phyloP scores from a whole-genome alignment of 371 early-diverging fungal genomes.

The Rhizopus stolonifer region DNA sequence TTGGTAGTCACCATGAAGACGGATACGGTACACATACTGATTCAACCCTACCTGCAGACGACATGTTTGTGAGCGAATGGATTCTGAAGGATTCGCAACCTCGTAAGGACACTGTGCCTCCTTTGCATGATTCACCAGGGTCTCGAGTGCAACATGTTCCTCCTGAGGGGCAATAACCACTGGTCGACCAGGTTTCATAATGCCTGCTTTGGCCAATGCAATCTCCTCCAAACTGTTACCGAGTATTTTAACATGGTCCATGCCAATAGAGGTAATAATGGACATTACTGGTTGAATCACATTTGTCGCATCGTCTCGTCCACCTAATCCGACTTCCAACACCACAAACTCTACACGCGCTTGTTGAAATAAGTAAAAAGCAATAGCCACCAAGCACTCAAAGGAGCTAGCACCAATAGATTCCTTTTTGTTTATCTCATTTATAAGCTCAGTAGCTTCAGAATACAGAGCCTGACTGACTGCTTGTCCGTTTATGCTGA shows the following conservation, averaged over 20 bases:
- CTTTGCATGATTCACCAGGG: constrained; percentile 36
- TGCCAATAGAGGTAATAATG: constrained; percentile 67
- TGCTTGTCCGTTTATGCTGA: constrained; percentile 56
- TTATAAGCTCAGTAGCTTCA: constrained; percentile 28
- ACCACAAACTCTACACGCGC: constrained; percentile 64
- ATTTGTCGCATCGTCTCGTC: constrained; percentile 81
- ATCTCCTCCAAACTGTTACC: constrained; percentile 69
- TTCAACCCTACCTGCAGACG: constrained; percentile 6
- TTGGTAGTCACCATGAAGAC: constrained; percentile 78
- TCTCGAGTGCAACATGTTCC: constrained; percentile 33
- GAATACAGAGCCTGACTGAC: constrained; percentile 41
- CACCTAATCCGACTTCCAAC: constrained; percentile 85
- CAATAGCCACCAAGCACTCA: constrained; percentile 64
- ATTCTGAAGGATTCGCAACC: constrained; percentile 22
- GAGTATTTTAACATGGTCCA: constrained; percentile 74
- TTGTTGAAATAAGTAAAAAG: constrained; percentile 57
- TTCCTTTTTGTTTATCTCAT: constrained; percentile 23
- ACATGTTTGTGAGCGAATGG: constrained; percentile 1
- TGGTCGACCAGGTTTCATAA: constrained; percentile 56
- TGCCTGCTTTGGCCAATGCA: constrained; percentile 78
- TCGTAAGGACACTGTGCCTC: constrained; percentile 30
- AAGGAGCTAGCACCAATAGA: constrained; percentile 48
- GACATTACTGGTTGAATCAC: constrained; percentile 58
- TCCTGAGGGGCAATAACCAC: constrained; percentile 58
- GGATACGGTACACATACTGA: constrained; percentile 44